These are phyloP conservation scores for Fusarium annulatum DNA, from an alignment of 2,329 filamentous ascomycete genomes.

Conservation along the genomic window DNA sequence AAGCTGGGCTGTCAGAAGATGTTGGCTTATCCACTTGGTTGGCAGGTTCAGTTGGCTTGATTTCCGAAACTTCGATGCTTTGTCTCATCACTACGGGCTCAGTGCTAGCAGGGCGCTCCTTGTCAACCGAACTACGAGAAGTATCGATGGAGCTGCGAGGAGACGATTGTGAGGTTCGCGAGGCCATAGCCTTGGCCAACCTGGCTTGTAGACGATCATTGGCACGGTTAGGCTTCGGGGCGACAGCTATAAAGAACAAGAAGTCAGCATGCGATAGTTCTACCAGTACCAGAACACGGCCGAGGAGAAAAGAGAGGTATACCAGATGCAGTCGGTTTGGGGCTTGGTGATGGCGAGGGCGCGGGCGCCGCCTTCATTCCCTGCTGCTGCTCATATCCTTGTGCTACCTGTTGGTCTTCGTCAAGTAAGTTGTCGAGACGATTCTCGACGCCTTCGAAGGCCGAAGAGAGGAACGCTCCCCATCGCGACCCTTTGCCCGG, in stretches of 20 bases:
- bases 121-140: conserved; percentile 47
- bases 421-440: conserved; percentile 93
- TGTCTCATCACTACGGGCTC: conserved; percentile 30
- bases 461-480: conserved; percentile 86
- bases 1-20: background rate
- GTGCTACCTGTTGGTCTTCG: conserved; percentile 59
- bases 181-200: conserved; percentile 86
- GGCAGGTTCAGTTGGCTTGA: conserved; percentile 22
- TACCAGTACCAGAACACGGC: background rate
- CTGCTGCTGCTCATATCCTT: conserved; percentile 36
- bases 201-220: conserved; percentile 91
- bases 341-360: conserved; percentile 48
- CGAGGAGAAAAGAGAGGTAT: background rate
- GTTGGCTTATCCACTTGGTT: conserved; percentile 2
- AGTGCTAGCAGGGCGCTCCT: conserved; percentile 31
- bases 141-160: conserved; percentile 54
- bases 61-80: conserved; percentile 16
- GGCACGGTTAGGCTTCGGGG: conserved; percentile 72
- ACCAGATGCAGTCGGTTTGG: conserved; percentile 29
- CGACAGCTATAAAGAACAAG: conserved; percentile 52
- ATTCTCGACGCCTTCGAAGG: conserved; percentile 93
- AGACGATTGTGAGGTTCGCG: conserved; percentile 63
- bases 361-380: conserved; percentile 30
- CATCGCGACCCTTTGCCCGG: conserved; percentile 70
- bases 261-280: conserved; percentile 8